Conservation (phyloP, 1,284 basidiomycete genomes). For the Neonothopanus nambi region DNA sequence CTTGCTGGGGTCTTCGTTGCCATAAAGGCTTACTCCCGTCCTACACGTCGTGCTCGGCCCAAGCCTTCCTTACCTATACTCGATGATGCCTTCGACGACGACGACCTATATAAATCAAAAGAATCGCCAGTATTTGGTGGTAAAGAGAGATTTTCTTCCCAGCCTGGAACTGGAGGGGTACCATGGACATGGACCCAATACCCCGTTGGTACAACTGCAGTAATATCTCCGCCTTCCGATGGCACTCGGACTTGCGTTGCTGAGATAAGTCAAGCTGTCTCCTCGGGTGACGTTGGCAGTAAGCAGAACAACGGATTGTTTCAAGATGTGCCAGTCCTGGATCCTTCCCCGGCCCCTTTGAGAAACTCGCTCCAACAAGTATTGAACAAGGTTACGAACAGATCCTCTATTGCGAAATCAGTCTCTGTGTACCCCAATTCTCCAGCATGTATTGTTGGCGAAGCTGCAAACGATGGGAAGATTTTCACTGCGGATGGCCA, state of each 20-base stretch:
- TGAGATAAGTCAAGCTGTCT: neutral
- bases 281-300: neutral
- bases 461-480: slow-evolving; percentile 28
- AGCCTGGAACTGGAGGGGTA: slow-evolving; percentile 44
- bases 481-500: slow-evolving; percentile 47
- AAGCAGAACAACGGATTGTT: too few species aligned
- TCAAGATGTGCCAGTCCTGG: too few species aligned
- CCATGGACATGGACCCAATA: slow-evolving; percentile 60
- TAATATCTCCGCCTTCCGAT: neutral
- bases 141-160: slow-evolving; percentile 59
- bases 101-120: slow-evolving; percentile 42
- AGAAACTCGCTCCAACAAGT: neutral
- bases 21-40: slow-evolving; percentile 47
- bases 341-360: neutral
- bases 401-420: slow-evolving; percentile 49
- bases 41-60: slow-evolving; percentile 49
- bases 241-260: too few species aligned
- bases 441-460: slow-evolving; percentile 21
- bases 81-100: slow-evolving; percentile 48
- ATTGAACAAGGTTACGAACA: slow-evolving; percentile 78
- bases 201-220: slow-evolving; percentile 35
- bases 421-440: slow-evolving; percentile 54
- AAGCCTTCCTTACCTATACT: slow-evolving; percentile 73
- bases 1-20: slow-evolving; percentile 55
- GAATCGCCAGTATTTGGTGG: slow-evolving; percentile 77